Evolutionary conservation across 2,329 filamentous ascomycete species (phyloP), one percentile per base, ranked within the genome.

Genomic region (Coniochaeta sp.): DNA sequence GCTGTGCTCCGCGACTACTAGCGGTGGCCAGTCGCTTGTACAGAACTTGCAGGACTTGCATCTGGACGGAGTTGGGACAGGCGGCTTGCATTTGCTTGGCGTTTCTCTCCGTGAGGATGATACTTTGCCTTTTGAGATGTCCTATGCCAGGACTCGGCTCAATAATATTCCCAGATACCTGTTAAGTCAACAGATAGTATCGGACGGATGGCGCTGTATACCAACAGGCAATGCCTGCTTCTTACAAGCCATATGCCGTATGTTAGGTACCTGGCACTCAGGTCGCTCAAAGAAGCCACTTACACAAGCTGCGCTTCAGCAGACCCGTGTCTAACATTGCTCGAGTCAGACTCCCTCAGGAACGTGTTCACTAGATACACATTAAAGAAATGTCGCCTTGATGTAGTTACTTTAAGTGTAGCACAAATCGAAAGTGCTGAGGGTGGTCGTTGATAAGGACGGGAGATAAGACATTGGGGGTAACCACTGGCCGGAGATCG

Each of bases 1-100:
- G 89, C 89, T 28, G 82, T 95, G 14, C 81, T 98, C 66, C 82
- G 90, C 63, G 95, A 99, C 71, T 93, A 84, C 67, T 91, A 71
- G 54, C 26, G 40, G 10, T 26, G 38, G 54, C 17, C n/a, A n/a
- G n/a, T 24, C 4, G 54, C 14, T 52, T 52, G 22, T 52, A 30
- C 22, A 22, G 47, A 52, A 52, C 30, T 28, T 52, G 47, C 47
- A 52, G 8, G 47, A 52, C 30, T 28, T 22, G 47, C 47, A 52
- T 52, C 22, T 52, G 47, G 47, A 52, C 26, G 47, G 47, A 28
- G 47, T 52, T 52, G 47, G 47, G 22, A 28, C 22, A 17, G 3
- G 42, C 19, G 42, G 42, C 42, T 47, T 47, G 24, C 47, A 52
- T 52, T 52, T 52, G 47, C 47, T 30, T 8, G 47, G 47, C 47